Percentiles rank a stretch among this genome's conserved stretches.
phyloP scores from a whole-genome alignment of 805 yeast genomes.

The Vanderwaltozyma polyspora region DNA sequence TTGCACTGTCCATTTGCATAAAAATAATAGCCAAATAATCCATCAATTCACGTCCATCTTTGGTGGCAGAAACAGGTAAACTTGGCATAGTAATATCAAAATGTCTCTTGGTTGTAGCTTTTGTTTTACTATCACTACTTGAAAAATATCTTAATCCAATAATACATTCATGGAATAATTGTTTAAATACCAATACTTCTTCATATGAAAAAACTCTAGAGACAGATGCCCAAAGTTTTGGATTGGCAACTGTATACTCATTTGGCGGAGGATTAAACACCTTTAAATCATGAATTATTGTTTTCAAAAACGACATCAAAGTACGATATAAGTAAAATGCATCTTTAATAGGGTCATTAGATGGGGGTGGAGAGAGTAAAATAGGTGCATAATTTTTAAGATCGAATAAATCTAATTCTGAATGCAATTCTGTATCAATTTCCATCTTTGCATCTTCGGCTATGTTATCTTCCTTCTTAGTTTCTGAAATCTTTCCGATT shows the following conservation, averaged over 20 bases:
- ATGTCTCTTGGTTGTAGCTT: slow-evolving; percentile 20
- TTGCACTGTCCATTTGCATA: slow-evolving; percentile 87
- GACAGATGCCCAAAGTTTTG: slow-evolving; percentile 67
- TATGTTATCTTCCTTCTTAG: slow-evolving; percentile 18
- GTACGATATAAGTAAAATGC: slow-evolving; percentile 82
- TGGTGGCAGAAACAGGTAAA: slow-evolving; percentile 74
- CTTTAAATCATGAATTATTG: slow-evolving; percentile 80
- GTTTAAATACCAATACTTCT: slow-evolving; percentile 67
- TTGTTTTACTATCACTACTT: slow-evolving; percentile 22
- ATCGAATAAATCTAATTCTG: slow-evolving; percentile 32
- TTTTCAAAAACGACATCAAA: slow-evolving; percentile 77
- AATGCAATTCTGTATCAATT: slow-evolving; percentile 8
- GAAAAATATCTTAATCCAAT: slow-evolving; percentile 72
- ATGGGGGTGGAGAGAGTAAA: slow-evolving; percentile 37
- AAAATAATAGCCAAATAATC: slow-evolving; percentile 90
- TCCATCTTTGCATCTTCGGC: slow-evolving; percentile 18
- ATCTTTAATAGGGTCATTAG: slow-evolving; percentile 64
- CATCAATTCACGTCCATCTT: slow-evolving; percentile 91
- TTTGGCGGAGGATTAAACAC: slow-evolving; percentile 77
- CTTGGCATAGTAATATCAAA: slow-evolving; percentile 72
- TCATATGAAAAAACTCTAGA: slow-evolving; percentile 78
- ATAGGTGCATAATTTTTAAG: slow-evolving; percentile 47
- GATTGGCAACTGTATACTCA: slow-evolving; percentile 38
- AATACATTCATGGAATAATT: slow-evolving; percentile 74
- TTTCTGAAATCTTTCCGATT: background rate